phyloP scores from a whole-genome alignment of 1,284 basidiomycete species.

The Uromyces viciae-fabae region DNA sequence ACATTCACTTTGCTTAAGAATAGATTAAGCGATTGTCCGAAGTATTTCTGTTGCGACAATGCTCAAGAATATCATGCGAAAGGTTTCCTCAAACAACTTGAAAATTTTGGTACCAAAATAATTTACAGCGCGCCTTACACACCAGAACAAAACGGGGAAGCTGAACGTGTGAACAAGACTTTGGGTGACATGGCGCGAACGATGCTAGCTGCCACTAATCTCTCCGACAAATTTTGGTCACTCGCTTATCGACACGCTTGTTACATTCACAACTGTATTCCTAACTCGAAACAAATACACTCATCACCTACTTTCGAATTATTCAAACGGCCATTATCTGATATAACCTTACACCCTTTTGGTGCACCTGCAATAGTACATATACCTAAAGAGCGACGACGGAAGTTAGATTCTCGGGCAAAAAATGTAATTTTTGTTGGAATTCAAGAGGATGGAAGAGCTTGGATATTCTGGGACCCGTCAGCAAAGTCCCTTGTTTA shows the following conservation, averaged over 20 bases:
- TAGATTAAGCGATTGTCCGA: neutral
- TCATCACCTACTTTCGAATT: neutral
- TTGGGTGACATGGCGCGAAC: neutral
- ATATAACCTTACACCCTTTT: neutral
- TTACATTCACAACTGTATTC: neutral
- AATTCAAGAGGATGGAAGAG: neutral
- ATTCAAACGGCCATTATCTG: neutral
- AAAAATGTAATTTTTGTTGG: neutral
- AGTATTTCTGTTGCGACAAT: neutral
- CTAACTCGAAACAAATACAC: neutral
- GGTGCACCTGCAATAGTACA: neutral
- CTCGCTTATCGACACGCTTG: neutral
- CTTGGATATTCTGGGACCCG: constrained; percentile 1
- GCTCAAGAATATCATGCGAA: neutral
- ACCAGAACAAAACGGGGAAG: neutral
- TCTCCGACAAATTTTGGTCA: neutral
- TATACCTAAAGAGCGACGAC: neutral
- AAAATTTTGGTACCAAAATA: neutral
- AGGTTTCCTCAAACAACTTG: neutral
- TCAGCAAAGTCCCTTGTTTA: neutral
- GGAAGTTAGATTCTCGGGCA: neutral
- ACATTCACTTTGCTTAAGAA: no score
- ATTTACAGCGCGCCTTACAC: neutral
- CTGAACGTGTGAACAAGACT: neutral
- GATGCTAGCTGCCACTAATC: neutral